These are phyloP conservation scores for Globisporangium orthogonon DNA, from an alignment of 352 stramenopile species.

Conservation along the genomic window DNA sequence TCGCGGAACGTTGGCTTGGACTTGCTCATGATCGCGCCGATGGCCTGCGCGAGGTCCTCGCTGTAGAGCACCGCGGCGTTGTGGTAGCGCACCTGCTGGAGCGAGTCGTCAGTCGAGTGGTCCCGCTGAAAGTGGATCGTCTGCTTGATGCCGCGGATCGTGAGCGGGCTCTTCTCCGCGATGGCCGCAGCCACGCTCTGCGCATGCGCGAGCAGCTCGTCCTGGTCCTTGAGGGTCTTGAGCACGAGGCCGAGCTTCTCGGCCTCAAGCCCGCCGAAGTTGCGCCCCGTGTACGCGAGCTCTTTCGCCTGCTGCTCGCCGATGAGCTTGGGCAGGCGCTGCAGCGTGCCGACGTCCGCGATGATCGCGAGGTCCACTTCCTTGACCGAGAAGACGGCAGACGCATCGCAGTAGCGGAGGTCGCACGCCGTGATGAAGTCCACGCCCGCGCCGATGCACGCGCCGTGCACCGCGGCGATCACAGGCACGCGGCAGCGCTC, in stretches of 20 bases:
- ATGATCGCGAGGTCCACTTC: constrained; percentile 88
- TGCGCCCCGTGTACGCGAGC: constrained; percentile 77
- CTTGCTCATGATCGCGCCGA: constrained; percentile 68
- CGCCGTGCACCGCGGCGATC: constrained; percentile 72
- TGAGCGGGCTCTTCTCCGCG: constrained; percentile 81
- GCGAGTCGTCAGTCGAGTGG: constrained; percentile 69
- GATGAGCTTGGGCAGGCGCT: constrained; percentile 80
- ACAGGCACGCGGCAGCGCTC: constrained; percentile 83
- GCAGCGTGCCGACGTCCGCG: constrained; percentile 83
- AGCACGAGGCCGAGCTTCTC: constrained; percentile 73
- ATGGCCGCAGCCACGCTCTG: constrained; percentile 49
- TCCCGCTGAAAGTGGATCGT: constrained; percentile 85
- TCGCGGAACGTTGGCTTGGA: constrained; percentile 54
- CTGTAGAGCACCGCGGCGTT: constrained; percentile 84
- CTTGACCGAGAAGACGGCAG: constrained; percentile 80
- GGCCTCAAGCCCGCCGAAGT: constrained; percentile 72
- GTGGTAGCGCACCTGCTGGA: constrained; percentile 79
- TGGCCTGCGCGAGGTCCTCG: constrained; percentile 73
- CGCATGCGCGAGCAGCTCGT: constrained; percentile 55
- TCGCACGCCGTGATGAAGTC: constrained; percentile 88
- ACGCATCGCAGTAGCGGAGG: constrained; percentile 79
- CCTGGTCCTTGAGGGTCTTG: constrained; percentile 53
- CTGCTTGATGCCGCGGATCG: constrained; percentile 83
- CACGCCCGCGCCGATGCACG: constrained; percentile 80
- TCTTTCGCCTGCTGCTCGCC: constrained; percentile 84